Conservation (phyloP, 2,329 filamentous ascomycete species). For the Pseudogymnoascus sp. region DNA sequence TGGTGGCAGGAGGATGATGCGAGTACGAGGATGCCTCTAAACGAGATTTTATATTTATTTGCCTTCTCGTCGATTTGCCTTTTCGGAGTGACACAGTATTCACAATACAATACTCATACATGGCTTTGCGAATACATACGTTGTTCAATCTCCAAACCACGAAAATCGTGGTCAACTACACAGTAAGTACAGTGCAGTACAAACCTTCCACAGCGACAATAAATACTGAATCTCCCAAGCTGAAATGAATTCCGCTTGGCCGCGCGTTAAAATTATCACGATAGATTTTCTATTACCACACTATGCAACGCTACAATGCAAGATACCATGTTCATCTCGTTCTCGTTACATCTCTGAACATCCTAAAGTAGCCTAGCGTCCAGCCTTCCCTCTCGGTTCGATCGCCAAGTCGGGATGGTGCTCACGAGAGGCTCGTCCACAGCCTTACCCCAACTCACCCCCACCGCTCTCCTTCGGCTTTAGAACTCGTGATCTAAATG, state of each 20-base stretch:
- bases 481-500: constrained; percentile 1
- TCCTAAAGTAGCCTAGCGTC: background rate
- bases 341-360: background rate
- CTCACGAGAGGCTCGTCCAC: background rate
- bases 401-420: background rate
- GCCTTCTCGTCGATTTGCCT: background rate
- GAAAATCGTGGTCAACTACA: background rate
- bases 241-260: background rate
- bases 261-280: background rate
- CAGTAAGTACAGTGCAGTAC: background rate
- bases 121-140: background rate
- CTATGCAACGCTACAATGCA: background rate
- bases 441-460: background rate
- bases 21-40: background rate
- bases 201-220: background rate
- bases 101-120: background rate
- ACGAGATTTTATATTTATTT: background rate
- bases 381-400: background rate
- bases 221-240: background rate
- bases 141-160: background rate
- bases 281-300: background rate
- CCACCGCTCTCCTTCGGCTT: background rate
- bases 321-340: background rate
- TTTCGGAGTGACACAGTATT: background rate
- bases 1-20: background rate